A percentile compares a stretch with the other conserved stretches of the same genome.
These are phyloP conservation scores for Saprolegnia parasitica DNA, from an alignment of 352 stramenopile species.

Conservation along the genomic window DNA sequence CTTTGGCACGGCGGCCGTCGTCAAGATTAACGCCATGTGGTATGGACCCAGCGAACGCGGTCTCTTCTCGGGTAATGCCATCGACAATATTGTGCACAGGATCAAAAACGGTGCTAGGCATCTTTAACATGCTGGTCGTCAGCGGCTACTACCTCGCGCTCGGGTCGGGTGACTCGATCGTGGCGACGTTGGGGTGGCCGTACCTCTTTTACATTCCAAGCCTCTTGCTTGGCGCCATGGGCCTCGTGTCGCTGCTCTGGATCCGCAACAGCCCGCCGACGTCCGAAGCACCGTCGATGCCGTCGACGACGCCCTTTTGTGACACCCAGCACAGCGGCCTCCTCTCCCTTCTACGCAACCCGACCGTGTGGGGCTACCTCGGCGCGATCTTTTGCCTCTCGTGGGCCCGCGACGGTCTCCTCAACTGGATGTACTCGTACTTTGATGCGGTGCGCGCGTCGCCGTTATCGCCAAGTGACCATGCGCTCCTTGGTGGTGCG, in stretches of 20 bases:
- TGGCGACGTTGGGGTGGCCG: slow-evolving; percentile 51
- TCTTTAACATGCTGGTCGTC: slow-evolving; percentile 78
- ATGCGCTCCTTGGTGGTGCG: slow-evolving; percentile 55
- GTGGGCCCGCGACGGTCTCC: slow-evolving; percentile 61
- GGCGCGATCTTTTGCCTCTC: slow-evolving; percentile 59
- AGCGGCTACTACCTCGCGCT: slow-evolving; percentile 71
- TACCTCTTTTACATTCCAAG: slow-evolving; percentile 67
- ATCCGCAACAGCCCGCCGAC: slow-evolving; percentile 55
- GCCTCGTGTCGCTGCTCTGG: slow-evolving; percentile 42
- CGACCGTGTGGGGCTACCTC: slow-evolving; percentile 66
- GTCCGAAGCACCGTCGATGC: no score
- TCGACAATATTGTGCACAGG: not conserved
- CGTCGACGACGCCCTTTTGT: not conserved
- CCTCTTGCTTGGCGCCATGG: slow-evolving; percentile 44
- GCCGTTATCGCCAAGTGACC: slow-evolving; percentile 45
- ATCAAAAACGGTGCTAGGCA: slow-evolving; percentile 27
- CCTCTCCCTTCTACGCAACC: slow-evolving; percentile 42
- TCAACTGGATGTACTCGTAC: slow-evolving; percentile 74
- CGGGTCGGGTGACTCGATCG: slow-evolving; percentile 54
- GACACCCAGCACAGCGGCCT: not conserved
- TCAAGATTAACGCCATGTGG: slow-evolving; percentile 76
- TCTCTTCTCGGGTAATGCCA: slow-evolving; percentile 44
- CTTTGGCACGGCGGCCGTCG: slow-evolving; percentile 64
- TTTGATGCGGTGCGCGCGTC: slow-evolving; percentile 55
- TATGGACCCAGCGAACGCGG: slow-evolving; percentile 57